A percentile compares a stretch with the other conserved stretches of the same genome.
These are phyloP conservation scores for Perkinsus marinus DNA, from an alignment of 169 alveolate genomes.

Conservation along the genomic window DNA sequence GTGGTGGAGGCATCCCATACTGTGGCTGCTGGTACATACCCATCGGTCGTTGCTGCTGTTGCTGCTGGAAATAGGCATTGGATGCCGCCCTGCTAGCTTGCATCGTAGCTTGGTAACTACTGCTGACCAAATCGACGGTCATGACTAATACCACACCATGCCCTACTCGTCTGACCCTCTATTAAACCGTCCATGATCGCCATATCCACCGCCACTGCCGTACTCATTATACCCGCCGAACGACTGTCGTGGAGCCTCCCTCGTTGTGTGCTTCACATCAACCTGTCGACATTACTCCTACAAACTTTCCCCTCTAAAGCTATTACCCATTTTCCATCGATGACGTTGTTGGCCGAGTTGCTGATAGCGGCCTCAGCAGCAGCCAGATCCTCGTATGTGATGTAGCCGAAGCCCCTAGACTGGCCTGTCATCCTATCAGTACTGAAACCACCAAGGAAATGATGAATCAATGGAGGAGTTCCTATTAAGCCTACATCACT, in stretches of 20 bases:
- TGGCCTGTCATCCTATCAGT: slow-evolving; percentile 52
- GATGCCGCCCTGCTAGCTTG: not conserved
- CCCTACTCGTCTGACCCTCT: not conserved
- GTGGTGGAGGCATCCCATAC: not conserved
- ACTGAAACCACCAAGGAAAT: not conserved
- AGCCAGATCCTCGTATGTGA: slow-evolving; percentile 19
- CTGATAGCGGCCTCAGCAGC: not conserved
- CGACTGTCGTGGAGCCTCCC: not conserved
- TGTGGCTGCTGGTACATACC: not conserved
- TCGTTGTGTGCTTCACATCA: not conserved
- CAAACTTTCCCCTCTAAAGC: not conserved
- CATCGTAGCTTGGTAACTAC: not conserved
- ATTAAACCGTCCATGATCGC: not conserved
- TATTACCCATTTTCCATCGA: not conserved
- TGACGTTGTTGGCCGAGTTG: not conserved
- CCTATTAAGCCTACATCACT: not conserved
- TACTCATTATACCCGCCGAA: not conserved
- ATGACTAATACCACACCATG: not conserved
- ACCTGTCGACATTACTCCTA: not conserved
- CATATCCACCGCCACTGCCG: not conserved
- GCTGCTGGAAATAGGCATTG: not conserved
- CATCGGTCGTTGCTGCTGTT: not conserved
- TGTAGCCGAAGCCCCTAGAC: slow-evolving; percentile 67
- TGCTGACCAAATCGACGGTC: not conserved
- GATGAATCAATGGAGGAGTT: not conserved